Evolutionary conservation across 805 yeast species (phyloP).

Genomic region (Kodamaea sagamina): DNA sequence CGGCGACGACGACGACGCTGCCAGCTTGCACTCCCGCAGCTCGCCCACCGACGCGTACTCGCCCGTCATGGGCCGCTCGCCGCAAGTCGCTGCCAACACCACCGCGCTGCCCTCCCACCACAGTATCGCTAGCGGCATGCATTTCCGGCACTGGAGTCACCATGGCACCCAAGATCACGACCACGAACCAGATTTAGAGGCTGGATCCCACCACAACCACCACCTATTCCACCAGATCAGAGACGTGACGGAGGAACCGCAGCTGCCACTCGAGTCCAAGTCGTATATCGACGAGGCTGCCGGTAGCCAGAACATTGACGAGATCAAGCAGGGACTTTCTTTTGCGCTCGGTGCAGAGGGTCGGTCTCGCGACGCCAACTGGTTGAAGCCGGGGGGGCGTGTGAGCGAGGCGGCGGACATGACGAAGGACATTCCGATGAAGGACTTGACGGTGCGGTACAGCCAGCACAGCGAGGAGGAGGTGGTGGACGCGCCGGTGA

Average conservation of each 20-base stretch:
- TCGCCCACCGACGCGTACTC: neutral
- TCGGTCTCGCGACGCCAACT: constrained; percentile 3
- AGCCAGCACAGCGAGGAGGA: too few species aligned
- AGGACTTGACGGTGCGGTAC: neutral
- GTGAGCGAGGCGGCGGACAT: neutral
- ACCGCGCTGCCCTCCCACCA: too few species aligned
- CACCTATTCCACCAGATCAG: neutral
- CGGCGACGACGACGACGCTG: neutral
- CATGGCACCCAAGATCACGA: too few species aligned
- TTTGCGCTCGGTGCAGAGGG: constrained; percentile 35
- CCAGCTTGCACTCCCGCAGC: neutral
- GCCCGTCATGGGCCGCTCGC: too few species aligned
- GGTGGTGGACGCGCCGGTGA: neutral
- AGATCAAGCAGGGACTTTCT: constrained; percentile 34
- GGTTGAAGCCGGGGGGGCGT: constrained; percentile 5
- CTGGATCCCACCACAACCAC: too few species aligned
- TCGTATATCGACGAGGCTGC: constrained; percentile 29
- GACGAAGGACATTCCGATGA: constrained; percentile 6
- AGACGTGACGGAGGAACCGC: neutral
- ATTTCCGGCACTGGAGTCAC: too few species aligned
- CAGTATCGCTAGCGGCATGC: too few species aligned
- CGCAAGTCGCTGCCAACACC: too few species aligned
- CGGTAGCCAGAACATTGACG: constrained; percentile 27
- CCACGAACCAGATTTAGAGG: too few species aligned
- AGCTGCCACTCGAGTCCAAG: neutral